Evolutionary conservation across 1,284 basidiomycete species (phyloP), one percentile per base, ranked within the genome.

Genomic region (Moesziomyces sp.): DNA sequence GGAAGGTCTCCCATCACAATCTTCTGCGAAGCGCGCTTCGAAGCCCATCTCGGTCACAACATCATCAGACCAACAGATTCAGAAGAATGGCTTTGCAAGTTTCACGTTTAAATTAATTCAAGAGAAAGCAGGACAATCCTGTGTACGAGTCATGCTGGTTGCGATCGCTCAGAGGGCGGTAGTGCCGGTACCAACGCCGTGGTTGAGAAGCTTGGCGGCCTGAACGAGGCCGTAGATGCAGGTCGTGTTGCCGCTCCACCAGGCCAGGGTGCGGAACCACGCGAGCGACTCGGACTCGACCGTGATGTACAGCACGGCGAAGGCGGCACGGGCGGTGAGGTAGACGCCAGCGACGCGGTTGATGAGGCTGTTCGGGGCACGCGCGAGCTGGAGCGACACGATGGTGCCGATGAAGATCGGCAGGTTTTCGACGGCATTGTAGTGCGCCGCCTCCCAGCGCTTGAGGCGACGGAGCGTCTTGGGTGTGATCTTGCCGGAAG

Each of bases 371-470:
- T 74, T 74, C 23, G 72, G 50, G 26, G 59, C 72, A 46, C 66
- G 62, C 5, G 72, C 62, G 21, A 74, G 35, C 30, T 74, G 72
- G 3, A 74, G 72, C 38, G 72, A 74, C n/a, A 74, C 52, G 28
- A 74, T 65, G 53, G 72, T 44, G 23, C 61, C 72, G 42, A 74
- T 26, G 42, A 74, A 74, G 53, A 74, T 51, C 46, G 72, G 66
- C 7, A 74, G 56, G 55, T 60, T 64, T 43, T 70, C 72, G 23
- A 74, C 46, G 19, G 72, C 61, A 38, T 74, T 74, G 72, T 74
- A 74, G 59, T 74, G 72, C 44, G 72, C 72, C 16, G 72, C 72
- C 51, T 74, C 58, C 72, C 72, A 74, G 33, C 72, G 66, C 52
- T 65, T 65, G 43, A 74, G 63, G 35, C 66, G 55, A n/a, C 58